Evolutionary conservation across 2,329 filamentous ascomycete species (phyloP).

Genomic region (Cyphellophora europaea): DNA sequence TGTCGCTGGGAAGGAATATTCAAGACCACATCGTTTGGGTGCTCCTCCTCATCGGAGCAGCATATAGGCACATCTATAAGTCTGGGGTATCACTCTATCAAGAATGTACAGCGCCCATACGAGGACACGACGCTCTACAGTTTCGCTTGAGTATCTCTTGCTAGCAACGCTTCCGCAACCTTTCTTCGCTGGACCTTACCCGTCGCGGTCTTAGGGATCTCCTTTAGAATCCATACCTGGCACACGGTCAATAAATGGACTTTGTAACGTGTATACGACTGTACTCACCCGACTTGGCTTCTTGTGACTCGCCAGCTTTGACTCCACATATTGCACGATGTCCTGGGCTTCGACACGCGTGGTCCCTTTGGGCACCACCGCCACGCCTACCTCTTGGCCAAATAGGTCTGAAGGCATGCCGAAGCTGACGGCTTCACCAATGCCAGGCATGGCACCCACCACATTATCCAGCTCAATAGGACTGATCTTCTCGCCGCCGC

Average conservation of each 20-base stretch:
- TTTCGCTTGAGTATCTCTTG: conserved; percentile 52
- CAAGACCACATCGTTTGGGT: too few species aligned
- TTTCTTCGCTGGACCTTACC: conserved; percentile 80
- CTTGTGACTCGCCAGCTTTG: conserved; percentile 73
- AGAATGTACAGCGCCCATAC: too few species aligned
- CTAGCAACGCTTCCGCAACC: conserved; percentile 77
- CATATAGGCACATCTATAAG: too few species aligned
- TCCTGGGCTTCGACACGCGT: conserved; percentile 46
- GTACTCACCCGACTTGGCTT: conserved; percentile 64
- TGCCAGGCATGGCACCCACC: conserved; percentile 60
- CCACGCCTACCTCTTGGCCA: conserved; percentile 71
- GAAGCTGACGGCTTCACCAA: conserved; percentile 74
- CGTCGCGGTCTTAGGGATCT: conserved; percentile 88
- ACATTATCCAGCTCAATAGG: conserved; percentile 83
- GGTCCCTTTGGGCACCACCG: conserved; percentile 63
- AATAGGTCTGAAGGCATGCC: conserved; percentile 74
- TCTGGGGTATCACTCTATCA: too few species aligned
- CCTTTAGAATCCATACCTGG: conserved; percentile 68
- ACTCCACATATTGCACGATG: conserved; percentile 58
- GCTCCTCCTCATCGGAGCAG: too few species aligned
- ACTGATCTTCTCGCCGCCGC: conserved; percentile 81
- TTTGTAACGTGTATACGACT: conserved; percentile 1
- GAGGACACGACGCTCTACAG: too few species aligned
- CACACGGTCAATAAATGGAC: conserved; percentile 10
- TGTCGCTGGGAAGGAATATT: too few species aligned